Conservation (phyloP, 2,329 filamentous ascomycete species). For the Knufia petricola region DNA sequence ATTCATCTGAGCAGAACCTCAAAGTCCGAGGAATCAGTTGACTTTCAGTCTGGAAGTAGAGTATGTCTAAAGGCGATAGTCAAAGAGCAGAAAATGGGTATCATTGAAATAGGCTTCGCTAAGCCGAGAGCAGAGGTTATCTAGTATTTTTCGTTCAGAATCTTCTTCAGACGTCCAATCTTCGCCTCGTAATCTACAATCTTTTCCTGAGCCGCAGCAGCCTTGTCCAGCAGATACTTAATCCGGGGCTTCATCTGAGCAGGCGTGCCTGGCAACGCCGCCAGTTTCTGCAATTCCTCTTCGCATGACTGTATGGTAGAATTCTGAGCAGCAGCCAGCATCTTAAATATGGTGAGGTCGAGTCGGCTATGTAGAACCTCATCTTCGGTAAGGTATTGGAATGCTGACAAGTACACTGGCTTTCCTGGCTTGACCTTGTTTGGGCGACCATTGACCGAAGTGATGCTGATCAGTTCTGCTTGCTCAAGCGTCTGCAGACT, state of each 20-base stretch:
- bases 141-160: conserved; percentile 47
- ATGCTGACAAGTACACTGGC: conserved; percentile 78
- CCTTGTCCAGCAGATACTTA: conserved; percentile 63
- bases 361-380: conserved; percentile 63
- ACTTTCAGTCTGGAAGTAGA: background rate
- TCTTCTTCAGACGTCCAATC: conserved; percentile 61
- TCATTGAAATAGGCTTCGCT: background rate
- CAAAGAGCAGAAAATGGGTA: background rate
- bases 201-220: conserved; percentile 63
- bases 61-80: background rate
- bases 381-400: conserved; percentile 61
- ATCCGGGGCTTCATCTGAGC: conserved; percentile 57
- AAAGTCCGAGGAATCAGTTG: too few relatives aligned
- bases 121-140: background rate
- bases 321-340: conserved; percentile 62
- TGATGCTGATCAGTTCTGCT: conserved; percentile 74
- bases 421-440: conserved; percentile 68
- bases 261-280: conserved; percentile 59
- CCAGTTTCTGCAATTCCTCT: conserved; percentile 64
- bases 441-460: conserved; percentile 64
- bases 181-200: conserved; percentile 65
- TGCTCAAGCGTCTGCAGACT: conserved; percentile 73
- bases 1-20: too few relatives aligned
- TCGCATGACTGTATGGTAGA: conserved; percentile 70
- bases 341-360: conserved; percentile 58